These are phyloP conservation scores for Kregervanrija fluxuum DNA, from an alignment of 805 yeast genomes.

Conservation along the genomic window DNA sequence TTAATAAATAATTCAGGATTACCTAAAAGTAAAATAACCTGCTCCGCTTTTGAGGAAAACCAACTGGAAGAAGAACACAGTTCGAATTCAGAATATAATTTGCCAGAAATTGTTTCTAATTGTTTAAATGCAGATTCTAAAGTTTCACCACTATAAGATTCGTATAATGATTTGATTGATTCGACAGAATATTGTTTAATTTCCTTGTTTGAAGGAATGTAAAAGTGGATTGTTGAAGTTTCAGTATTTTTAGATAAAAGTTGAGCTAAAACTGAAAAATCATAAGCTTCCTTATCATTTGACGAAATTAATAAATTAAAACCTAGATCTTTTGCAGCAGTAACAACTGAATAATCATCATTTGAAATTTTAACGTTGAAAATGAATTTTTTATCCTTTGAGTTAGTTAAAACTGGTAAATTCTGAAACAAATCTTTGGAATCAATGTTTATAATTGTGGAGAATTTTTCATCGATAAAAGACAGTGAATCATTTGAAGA, in stretches of 20 bases:
- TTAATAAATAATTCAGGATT: conserved; percentile 28
- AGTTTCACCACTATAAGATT: conserved; percentile 20
- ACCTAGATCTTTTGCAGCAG: conserved; percentile 68
- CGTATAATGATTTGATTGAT: conserved; percentile 7
- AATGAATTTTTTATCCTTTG: conserved; percentile 39
- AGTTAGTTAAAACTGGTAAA: conserved; percentile 45
- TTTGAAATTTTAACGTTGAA: conserved; percentile 52
- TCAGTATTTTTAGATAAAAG: conserved; percentile 41
- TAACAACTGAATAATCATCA: conserved; percentile 59
- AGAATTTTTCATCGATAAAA: conserved; percentile 27
- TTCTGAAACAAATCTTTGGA: conserved; percentile 48
- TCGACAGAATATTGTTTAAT: conserved; percentile 8
- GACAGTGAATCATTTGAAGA: conserved; percentile 48
- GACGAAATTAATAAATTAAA: conserved; percentile 64
- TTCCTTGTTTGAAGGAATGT: conserved; percentile 19
- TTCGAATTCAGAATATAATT: conserved; percentile 34
- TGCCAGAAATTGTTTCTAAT: conserved; percentile 21
- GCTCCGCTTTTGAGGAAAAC: conserved; percentile 13
- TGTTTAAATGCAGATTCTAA: conserved; percentile 29
- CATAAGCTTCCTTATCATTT: conserved; percentile 40
- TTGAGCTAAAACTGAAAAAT: conserved; percentile 52
- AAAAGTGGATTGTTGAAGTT: conserved; percentile 69
- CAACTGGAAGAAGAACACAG: conserved; percentile 21
- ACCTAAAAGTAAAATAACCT: conserved; percentile 60
- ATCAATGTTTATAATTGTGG: conserved; percentile 42